Conservation (phyloP, 2,329 filamentous ascomycete genomes). For the Laburnicola sp. region DNA sequence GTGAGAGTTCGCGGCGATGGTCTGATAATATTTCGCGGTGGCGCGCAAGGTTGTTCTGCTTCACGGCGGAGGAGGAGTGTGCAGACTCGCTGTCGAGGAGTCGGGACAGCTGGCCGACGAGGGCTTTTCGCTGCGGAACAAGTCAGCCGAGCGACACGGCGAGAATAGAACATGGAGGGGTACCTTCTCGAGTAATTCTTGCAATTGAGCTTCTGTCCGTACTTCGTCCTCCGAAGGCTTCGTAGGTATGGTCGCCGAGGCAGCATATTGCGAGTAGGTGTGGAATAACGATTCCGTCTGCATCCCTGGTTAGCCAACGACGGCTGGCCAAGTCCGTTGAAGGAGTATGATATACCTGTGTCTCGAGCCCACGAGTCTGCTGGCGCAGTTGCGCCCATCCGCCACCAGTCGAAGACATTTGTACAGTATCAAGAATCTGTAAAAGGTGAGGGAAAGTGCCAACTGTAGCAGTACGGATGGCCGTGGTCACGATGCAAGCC, state of each 20-base stretch:
- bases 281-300: conserved; percentile 85
- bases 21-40: conserved; percentile 88
- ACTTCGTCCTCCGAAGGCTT: conserved; percentile 86
- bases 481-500: neutral
- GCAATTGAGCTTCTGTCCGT: conserved; percentile 76
- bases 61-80: conserved; percentile 86
- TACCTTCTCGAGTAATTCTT: conserved; percentile 83
- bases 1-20: conserved; percentile 79
- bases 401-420: conserved; percentile 47
- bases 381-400: conserved; percentile 93
- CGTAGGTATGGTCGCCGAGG: conserved; percentile 73
- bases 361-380: conserved; percentile 85
- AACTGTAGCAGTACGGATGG: neutral
- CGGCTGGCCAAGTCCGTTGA: conserved; percentile 18
- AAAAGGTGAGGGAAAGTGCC: neutral
- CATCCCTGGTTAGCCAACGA: conserved; percentile 27
- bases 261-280: conserved; percentile 87
- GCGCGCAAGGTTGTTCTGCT: conserved; percentile 91
- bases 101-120: conserved; percentile 80
- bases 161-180: conserved; percentile 18
- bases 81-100: conserved; percentile 91
- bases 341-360: conserved; percentile 65
- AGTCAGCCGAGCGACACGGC: neutral
- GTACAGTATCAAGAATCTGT: conserved; percentile 1
- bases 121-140: conserved; percentile 68